phyloP scores from a whole-genome alignment of 306 rosid species.

The Coriaria nepalensis region DNA sequence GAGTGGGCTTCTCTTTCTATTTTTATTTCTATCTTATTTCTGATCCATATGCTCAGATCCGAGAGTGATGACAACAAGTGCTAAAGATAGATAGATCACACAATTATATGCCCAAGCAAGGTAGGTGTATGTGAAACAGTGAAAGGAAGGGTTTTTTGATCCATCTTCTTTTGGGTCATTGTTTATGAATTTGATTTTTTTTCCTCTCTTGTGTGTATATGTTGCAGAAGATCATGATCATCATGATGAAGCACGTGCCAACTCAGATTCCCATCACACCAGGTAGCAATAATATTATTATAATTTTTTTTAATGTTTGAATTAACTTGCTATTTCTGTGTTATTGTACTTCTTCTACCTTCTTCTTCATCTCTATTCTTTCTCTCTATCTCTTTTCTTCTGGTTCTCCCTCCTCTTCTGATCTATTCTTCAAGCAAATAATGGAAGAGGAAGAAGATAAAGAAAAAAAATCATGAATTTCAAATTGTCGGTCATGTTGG shows the following conservation, averaged over 20 bases:
- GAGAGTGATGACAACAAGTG: too few species aligned
- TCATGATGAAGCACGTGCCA: conserved; percentile 72
- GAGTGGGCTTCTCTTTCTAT: conserved; percentile 29
- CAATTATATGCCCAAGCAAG: conserved; percentile 4
- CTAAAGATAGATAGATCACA: conserved; percentile 12
- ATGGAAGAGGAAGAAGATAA: too few species aligned
- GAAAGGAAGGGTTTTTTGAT: background rate
- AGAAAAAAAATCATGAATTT: too few species aligned
- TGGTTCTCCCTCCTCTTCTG: conserved; percentile 1
- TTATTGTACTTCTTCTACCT: conserved; percentile 5
- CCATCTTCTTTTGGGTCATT: conserved; percentile 21
- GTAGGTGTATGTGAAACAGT: conserved; percentile 21
- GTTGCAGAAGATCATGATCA: conserved; percentile 39
- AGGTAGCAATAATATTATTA: conserved; percentile 34
- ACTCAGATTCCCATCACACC: conserved; percentile 54
- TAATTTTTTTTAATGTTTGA: too few species aligned
- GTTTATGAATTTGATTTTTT: conserved; percentile 18
- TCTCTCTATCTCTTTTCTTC: conserved; percentile 3
- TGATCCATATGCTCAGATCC: too few species aligned
- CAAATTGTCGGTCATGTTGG: background rate
- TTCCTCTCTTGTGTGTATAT: too few species aligned
- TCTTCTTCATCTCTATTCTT: conserved; percentile 5
- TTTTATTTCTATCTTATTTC: conserved; percentile 8
- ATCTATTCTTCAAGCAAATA: conserved; percentile 7
- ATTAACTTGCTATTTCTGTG: conserved; percentile 10